Percentiles rank a stretch among this genome's conserved stretches.
Conservation (phyloP, 352 stramenopile species). For the Phytophthora sp. region DNA sequence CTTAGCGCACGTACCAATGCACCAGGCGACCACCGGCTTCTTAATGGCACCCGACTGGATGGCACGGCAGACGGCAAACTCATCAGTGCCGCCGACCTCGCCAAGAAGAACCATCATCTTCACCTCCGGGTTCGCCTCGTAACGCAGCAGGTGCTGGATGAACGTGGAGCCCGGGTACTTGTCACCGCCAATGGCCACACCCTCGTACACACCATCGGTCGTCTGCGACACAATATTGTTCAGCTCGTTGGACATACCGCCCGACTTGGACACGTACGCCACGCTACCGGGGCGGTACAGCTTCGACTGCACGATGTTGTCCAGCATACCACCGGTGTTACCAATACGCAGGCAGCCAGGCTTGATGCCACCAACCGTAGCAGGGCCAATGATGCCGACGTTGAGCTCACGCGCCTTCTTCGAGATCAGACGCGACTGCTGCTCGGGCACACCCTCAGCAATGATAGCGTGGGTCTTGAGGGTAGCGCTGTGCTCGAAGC, state of each 20-base stretch:
- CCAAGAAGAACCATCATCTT: constrained; percentile 97
- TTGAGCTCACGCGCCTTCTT: constrained; percentile 92
- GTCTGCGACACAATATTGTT: constrained; percentile 98
- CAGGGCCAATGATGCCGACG: constrained; percentile 95
- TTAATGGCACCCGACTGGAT: constrained; percentile 94
- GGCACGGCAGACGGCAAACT: constrained; percentile 95
- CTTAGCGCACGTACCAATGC: constrained; percentile 97
- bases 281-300: constrained; percentile 96
- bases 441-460: constrained; percentile 96
- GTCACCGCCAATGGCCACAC: constrained; percentile 94
- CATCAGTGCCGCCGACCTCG: constrained; percentile 96
- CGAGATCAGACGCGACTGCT: constrained; percentile 94
- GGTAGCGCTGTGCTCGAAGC: constrained; percentile 91
- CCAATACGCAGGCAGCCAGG: constrained; percentile 97
- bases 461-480: constrained; percentile 98
- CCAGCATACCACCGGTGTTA: constrained; percentile 98
- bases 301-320: constrained; percentile 98
- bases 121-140: constrained; percentile 94
- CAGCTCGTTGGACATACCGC: constrained; percentile 97
- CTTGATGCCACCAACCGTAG: constrained; percentile 97
- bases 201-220: constrained; percentile 96
- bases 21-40: constrained; percentile 98
- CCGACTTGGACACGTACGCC: constrained; percentile 97
- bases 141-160: constrained; percentile 96
- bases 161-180: constrained; percentile 97